phyloP scores from a whole-genome alignment of 2,329 filamentous ascomycete species.

The Cladophialophora bantiana region DNA sequence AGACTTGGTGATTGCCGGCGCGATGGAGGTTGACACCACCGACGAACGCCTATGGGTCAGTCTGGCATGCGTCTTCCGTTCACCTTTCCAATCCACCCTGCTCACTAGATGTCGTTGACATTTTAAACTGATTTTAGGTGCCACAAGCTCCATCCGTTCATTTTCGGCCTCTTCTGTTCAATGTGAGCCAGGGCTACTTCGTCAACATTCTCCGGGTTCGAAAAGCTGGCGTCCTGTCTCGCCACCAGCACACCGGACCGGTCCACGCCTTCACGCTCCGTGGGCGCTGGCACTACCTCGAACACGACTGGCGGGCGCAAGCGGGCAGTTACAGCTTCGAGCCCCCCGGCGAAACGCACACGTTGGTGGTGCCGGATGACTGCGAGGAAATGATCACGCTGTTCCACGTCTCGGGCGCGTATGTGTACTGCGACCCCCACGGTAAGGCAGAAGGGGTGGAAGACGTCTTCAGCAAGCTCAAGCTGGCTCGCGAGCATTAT shows the following conservation, averaged over 20 bases:
- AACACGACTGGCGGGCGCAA: slow-evolving; percentile 48
- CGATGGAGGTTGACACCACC: no score
- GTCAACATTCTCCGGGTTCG: slow-evolving; percentile 46
- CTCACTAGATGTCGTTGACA: no score
- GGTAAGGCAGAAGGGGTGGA: slow-evolving; percentile 45
- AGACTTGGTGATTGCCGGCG: no score
- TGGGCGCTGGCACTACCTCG: slow-evolving; percentile 49
- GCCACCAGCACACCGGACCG: slow-evolving; percentile 46
- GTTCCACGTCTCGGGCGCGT: slow-evolving; percentile 48
- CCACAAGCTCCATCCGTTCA: no score
- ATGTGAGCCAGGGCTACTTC: slow-evolving; percentile 45
- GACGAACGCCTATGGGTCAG: no score
- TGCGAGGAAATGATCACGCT: slow-evolving; percentile 47
- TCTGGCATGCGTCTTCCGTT: no score
- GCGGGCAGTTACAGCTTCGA: slow-evolving; percentile 48
- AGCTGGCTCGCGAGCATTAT: slow-evolving; percentile 45
- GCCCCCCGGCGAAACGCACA: slow-evolving; percentile 48
- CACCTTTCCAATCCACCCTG: no score
- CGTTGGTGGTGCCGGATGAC: slow-evolving; percentile 46
- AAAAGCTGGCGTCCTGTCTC: slow-evolving; percentile 45
- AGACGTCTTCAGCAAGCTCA: slow-evolving; percentile 47
- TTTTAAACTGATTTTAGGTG: no score
- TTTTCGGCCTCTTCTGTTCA: slow-evolving; percentile 46
- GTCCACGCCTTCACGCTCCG: slow-evolving; percentile 46
- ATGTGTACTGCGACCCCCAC: slow-evolving; percentile 47